Conservation (phyloP, 768 basidiomycete species). For the Multifurca ochricompacta region DNA sequence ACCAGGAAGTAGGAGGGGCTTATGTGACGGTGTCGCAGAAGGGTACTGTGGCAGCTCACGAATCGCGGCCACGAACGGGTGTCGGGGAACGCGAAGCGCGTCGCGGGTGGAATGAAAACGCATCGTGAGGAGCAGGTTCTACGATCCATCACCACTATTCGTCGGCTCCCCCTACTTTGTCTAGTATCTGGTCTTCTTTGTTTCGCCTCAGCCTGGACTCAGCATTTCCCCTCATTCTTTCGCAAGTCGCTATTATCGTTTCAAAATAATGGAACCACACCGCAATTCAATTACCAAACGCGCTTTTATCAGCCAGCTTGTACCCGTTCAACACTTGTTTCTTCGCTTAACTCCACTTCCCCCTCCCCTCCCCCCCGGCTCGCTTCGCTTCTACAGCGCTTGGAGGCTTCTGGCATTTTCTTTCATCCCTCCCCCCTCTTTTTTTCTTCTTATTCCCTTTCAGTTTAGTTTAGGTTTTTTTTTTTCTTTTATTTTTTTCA, state of each 20-base stretch:
- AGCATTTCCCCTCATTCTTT: conserved; percentile 9
- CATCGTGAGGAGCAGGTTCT: not conserved
- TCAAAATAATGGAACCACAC: conserved; percentile 15
- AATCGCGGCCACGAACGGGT: conserved; percentile 9
- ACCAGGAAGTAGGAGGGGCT: conserved; percentile 65
- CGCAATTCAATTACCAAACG: conserved; percentile 1
- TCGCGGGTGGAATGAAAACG: conserved; percentile 15
- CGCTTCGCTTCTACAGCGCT: conserved; percentile 5
- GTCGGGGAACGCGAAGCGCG: conserved; percentile 14
- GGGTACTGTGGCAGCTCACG: conserved; percentile 48
- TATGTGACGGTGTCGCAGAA: conserved; percentile 82
- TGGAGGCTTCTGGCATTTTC: not conserved
- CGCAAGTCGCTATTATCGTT: conserved; percentile 5
- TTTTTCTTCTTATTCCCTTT: not conserved
- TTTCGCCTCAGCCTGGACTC: not conserved
- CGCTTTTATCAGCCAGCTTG: conserved; percentile 1
- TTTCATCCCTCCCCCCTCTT: not conserved
- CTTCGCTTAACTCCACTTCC: not conserved
- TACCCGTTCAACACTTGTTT: not conserved
- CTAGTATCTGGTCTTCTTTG: conserved; percentile 3
- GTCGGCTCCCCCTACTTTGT: not conserved
- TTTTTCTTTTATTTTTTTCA: not conserved
- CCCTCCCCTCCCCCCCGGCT: too few relatives aligned
- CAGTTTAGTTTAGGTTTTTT: not conserved
- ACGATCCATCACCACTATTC: not conserved